phyloP scores from a whole-genome alignment of 495 filamentous ascomycete genomes.

The Penicillium taxi region DNA sequence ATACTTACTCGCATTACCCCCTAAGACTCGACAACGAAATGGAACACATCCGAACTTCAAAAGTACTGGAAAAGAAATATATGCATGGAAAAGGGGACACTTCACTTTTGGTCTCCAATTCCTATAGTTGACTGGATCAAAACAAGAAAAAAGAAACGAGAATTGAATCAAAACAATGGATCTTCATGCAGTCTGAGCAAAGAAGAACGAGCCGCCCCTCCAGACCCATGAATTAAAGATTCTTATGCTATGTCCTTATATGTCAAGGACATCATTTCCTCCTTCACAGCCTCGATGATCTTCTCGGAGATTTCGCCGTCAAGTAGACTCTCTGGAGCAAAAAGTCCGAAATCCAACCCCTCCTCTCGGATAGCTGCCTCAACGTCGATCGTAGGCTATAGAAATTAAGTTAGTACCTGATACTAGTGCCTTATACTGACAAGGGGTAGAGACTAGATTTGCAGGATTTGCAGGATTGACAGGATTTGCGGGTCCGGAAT shows the following conservation, averaged over 20 bases:
- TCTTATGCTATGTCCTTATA: no score
- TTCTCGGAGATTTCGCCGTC: conserved; percentile 11
- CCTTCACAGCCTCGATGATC: conserved; percentile 16
- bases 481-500: background rate
- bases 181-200: no score
- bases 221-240: no score
- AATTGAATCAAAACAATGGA: background rate
- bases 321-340: conserved; percentile 20
- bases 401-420: conserved; percentile 12
- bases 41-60: conserved; percentile 16
- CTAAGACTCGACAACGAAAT: conserved; percentile 1
- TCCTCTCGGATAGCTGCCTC: conserved; percentile 27
- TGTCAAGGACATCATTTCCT: conserved; percentile 15
- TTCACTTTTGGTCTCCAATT: no score
- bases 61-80: conserved; percentile 14
- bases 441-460: conserved; percentile 1
- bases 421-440: conserved; percentile 1
- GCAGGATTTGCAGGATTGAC: no score
- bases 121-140: background rate
- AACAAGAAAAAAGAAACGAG: conserved; percentile 1
- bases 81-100: conserved; percentile 18
- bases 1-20: no score
- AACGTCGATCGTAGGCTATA: conserved; percentile 30
- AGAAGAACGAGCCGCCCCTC: no score
- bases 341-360: conserved; percentile 28